A percentile compares a stretch with the other conserved stretches of the same genome.
Evolutionary conservation across 2,329 filamentous ascomycete genomes (phyloP).

Genomic region (Talaromyces sp.): DNA sequence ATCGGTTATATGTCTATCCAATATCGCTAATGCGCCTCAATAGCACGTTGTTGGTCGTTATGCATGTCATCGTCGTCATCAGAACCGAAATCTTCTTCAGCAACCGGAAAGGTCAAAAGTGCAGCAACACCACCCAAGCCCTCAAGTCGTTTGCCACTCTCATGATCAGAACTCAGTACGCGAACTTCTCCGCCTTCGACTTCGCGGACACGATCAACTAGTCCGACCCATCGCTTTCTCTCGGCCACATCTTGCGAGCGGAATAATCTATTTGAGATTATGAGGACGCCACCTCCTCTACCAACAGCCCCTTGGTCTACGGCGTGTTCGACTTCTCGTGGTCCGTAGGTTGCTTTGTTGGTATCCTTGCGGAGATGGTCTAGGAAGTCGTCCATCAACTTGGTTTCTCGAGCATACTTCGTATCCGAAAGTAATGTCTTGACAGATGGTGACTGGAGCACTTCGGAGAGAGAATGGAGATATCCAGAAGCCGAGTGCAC

Average conservation of each 20-base stretch:
- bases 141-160: conserved; percentile 82
- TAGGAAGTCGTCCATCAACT: conserved; percentile 79
- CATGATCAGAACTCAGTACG: conserved; percentile 88
- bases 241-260: conserved; percentile 73
- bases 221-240: conserved; percentile 73
- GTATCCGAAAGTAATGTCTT: conserved; percentile 75
- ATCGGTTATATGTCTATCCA: conserved; percentile 1
- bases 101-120: conserved; percentile 82
- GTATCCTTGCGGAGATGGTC: conserved; percentile 77
- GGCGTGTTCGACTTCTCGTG: conserved; percentile 74
- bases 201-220: conserved; percentile 84
- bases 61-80: conserved; percentile 24
- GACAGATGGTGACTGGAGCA: conserved; percentile 77
- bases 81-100: conserved; percentile 72
- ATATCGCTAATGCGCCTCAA: conserved; percentile 14
- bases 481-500: conserved; percentile 84
- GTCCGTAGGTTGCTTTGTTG: conserved; percentile 85
- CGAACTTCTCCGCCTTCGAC: conserved; percentile 79
- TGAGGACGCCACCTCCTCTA: conserved; percentile 74
- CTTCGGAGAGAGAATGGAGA: conserved; percentile 80
- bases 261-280: conserved; percentile 87
- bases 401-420: conserved; percentile 80
- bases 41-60: conserved; percentile 10
- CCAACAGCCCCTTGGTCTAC: conserved; percentile 86
- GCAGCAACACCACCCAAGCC: conserved; percentile 84